Conservation (phyloP, 78 protist genomes). For the Dictyostelium purpureum region DNA sequence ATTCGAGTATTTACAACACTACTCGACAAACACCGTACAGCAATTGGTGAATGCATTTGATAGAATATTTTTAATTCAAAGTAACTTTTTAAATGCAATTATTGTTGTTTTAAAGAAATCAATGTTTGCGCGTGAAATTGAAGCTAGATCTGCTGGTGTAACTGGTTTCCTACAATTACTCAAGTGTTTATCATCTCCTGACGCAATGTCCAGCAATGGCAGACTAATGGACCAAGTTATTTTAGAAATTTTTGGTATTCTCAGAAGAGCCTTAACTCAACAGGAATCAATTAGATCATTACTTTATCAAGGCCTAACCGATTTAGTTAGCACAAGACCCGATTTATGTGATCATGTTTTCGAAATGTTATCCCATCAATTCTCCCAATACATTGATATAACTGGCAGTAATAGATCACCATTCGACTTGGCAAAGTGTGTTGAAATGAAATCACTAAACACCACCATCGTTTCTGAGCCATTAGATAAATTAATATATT, state of each 20-base stretch:
- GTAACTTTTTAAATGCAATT: conserved; percentile 4
- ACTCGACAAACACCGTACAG: conserved; percentile 10
- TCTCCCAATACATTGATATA: neutral
- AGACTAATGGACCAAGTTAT: neutral
- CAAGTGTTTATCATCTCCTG: neutral
- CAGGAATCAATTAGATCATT: conserved; percentile 13
- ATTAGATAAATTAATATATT: conserved; percentile 34
- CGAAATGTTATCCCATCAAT: conserved; percentile 8
- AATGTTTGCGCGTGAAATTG: conserved; percentile 53
- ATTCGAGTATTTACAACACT: conserved; percentile 38
- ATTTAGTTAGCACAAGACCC: neutral
- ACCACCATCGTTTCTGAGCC: conserved; percentile 7
- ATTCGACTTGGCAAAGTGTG: neutral
- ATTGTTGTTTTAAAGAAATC: conserved; percentile 44
- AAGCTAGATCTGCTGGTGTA: conserved; percentile 24
- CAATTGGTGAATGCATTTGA: conserved; percentile 27
- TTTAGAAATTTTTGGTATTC: conserved; percentile 36
- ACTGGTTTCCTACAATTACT: conserved; percentile 49
- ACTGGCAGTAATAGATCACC: neutral
- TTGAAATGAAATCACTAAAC: neutral
- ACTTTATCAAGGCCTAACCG: conserved; percentile 31
- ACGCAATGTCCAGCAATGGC: neutral
- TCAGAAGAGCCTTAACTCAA: conserved; percentile 45
- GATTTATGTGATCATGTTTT: neutral
- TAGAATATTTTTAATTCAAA: neutral